Base-by-base conservation (phyloP, 2,329 filamentous ascomycete genomes). In the Exophiala phaeomuriformis region DNA sequence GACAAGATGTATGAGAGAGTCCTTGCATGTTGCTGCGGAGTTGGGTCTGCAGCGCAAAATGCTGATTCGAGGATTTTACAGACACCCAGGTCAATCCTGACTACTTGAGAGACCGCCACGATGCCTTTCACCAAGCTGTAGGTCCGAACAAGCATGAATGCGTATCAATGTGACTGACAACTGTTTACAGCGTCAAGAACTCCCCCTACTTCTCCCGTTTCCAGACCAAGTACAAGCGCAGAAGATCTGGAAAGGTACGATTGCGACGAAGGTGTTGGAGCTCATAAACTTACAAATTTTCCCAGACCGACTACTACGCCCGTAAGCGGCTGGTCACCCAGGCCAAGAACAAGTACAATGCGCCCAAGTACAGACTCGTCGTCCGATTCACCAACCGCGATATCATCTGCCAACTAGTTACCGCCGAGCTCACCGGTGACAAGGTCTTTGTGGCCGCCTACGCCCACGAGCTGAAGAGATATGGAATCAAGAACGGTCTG, bases 311-410 rank as follows among this genome's bases (percentile, higher is more conserved):
- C 76, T 98, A 98, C 89, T 97, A 96, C 77, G 93, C 93, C 74
- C 91, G 93, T 76, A 97, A 97, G 88, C 87, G 93, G 72, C 83
- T 98, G 77, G 93, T 97, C 82, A 90, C 89, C 81, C 93, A 98
- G 84, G 93, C 93, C 80, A 98, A 97, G 89, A 98, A 98, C 89
- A 98, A 98, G 87, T 98, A 97, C 87, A 95, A 95, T 80, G 87
- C 93, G 63, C 93, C 93, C 78, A 98, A 98, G 85, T 97, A 98
- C 86, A 88, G 93, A 72, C 86, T 98, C 72, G 93, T 98, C 66
- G 89, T 98, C 74, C 93, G 93, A 75, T 95, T 95, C 86, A 94
- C 89, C 82, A 95, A 97, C 86, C 89, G 90, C 77, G 91, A 98
- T 83, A 95, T 97, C 81, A 87, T 97, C 79, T 85, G 84, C 79